phyloP scores from a whole-genome alignment of 768 basidiomycete genomes.

The Suillus bovinus region DNA sequence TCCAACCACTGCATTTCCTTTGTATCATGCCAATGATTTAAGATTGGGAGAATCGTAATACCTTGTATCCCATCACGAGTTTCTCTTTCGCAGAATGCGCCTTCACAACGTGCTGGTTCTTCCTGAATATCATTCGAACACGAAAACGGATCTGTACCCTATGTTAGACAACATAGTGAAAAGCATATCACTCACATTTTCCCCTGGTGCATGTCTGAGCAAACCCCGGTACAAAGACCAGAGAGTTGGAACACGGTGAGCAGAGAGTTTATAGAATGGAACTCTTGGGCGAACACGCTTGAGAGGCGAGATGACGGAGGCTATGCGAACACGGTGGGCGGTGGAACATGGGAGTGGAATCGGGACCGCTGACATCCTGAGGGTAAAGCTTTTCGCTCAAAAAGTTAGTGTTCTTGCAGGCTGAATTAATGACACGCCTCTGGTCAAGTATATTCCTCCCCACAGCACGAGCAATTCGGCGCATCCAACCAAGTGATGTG shows the following conservation, averaged over 20 bases:
- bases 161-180: not conserved
- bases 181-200: slow-evolving; percentile 43
- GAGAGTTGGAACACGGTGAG: slow-evolving; percentile 75
- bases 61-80: slow-evolving; percentile 58
- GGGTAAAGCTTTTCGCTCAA: not conserved
- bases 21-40: not conserved
- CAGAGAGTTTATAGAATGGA: slow-evolving; percentile 67
- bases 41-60: slow-evolving; percentile 28
- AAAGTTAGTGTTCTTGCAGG: not conserved
- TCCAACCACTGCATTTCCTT: slow-evolving; percentile 55
- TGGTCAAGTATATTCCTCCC: not conserved
- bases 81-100: slow-evolving; percentile 46
- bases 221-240: slow-evolving; percentile 78
- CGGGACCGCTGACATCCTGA: slow-evolving; percentile 13
- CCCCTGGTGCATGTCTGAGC: slow-evolving; percentile 52
- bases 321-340: slow-evolving; percentile 57
- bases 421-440: not conserved
- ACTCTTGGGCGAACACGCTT: slow-evolving; percentile 59
- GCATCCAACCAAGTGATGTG: not conserved
- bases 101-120: slow-evolving; percentile 54
- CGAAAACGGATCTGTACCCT: slow-evolving; percentile 55
- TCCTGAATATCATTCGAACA: slow-evolving; percentile 53
- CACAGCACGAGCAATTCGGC: not conserved
- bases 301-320: slow-evolving; percentile 53
- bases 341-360: slow-evolving; percentile 16